Conservation (phyloP, 2,329 filamentous ascomycete species). For the Sodiomyces alkalinus region DNA sequence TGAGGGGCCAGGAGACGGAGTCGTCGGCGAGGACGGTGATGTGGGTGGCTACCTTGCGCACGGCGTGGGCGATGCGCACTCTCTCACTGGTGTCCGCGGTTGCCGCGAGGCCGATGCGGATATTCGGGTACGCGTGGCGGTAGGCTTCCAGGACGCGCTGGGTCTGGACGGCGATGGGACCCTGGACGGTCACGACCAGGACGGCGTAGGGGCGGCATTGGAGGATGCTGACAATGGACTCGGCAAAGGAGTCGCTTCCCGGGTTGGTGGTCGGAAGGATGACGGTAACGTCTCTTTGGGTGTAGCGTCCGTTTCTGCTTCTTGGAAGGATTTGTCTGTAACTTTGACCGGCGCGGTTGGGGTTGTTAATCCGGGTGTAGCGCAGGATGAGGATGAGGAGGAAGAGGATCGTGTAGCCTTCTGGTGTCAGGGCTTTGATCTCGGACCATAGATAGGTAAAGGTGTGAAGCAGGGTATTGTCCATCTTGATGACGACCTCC, state of each 20-base stretch:
- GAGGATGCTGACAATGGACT: slow-evolving; percentile 24
- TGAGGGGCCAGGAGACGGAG: slow-evolving; percentile 32
- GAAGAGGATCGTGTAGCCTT: no score
- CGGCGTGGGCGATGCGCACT: slow-evolving; percentile 24
- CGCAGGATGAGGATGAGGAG: slow-evolving; percentile 21
- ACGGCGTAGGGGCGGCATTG: slow-evolving; percentile 21
- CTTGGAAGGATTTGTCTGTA: no score
- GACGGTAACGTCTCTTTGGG: slow-evolving; percentile 36
- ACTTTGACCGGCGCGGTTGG: no score
- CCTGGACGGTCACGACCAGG: slow-evolving; percentile 26
- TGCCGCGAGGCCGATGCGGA: slow-evolving; percentile 15
- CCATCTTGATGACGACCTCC: no score
- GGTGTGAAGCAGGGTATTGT: no score
- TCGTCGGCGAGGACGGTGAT: slow-evolving; percentile 35
- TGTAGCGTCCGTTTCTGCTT: no score
- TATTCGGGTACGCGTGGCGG: no score
- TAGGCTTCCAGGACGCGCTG: no score
- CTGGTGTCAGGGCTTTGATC: no score
- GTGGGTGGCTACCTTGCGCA: slow-evolving; percentile 19
- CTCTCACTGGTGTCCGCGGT: slow-evolving; percentile 29
- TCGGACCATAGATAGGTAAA: no score
- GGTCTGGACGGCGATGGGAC: no score
- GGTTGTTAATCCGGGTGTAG: slow-evolving; percentile 19
- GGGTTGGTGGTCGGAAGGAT: slow-evolving; percentile 37
- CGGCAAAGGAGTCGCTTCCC: slow-evolving; percentile 19